phyloP scores from a whole-genome alignment of 2,329 filamentous ascomycete species.

The Aspergillus cejpii region DNA sequence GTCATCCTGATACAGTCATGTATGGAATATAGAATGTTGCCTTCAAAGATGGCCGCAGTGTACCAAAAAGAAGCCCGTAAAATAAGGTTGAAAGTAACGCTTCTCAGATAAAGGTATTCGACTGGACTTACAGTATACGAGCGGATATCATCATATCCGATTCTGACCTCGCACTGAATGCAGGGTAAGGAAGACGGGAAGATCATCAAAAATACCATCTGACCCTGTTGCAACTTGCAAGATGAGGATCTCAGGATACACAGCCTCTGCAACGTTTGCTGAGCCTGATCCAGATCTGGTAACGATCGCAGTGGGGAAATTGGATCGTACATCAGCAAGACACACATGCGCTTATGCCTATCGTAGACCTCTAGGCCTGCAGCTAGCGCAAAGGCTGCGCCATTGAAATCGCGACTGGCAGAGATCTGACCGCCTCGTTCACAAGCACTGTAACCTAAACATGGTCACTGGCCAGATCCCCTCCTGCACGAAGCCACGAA shows the following conservation, averaged over 20 bases:
- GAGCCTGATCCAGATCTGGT: conserved; percentile 18
- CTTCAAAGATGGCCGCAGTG: too few relatives aligned
- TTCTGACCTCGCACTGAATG: neutral
- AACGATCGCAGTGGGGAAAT: conserved; percentile 20
- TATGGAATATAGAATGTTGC: too few relatives aligned
- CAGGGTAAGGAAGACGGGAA: neutral
- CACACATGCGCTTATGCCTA: conserved; percentile 5
- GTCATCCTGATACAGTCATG: too few relatives aligned
- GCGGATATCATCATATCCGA: too few relatives aligned
- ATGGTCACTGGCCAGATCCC: conserved; percentile 12
- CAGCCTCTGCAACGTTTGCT: conserved; percentile 3
- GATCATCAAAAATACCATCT: neutral
- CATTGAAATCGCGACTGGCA: conserved; percentile 18
- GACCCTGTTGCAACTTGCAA: neutral
- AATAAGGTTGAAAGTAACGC: neutral
- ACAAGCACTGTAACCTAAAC: conserved; percentile 7
- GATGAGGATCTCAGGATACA: neutral
- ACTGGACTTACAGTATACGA: neutral
- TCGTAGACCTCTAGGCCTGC: too few relatives aligned
- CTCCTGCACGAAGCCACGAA: conserved; percentile 12
- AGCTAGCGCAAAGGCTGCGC: conserved; percentile 11
- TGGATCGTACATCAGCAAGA: conserved; percentile 17
- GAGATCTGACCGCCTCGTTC: conserved; percentile 16
- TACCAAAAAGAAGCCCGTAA: too few relatives aligned
- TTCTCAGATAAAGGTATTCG: neutral